These are phyloP conservation scores for Colletotrichum tanaceti DNA, from an alignment of 2,329 filamentous ascomycete species.

Conservation along the genomic window DNA sequence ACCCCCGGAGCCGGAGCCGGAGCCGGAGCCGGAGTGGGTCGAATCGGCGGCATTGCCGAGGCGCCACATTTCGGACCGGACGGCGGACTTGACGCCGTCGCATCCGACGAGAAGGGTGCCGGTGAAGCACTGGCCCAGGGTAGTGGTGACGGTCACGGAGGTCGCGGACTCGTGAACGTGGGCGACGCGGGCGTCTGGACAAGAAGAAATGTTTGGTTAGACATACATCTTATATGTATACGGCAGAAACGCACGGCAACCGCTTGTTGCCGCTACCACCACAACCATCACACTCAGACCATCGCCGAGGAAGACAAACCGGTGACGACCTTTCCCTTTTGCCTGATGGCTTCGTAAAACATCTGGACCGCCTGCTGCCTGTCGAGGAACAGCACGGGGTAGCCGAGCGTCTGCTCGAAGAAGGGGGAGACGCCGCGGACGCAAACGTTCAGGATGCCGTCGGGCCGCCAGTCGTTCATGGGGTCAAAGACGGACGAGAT, in stretches of 20 bases:
- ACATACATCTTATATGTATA: no score
- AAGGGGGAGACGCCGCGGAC: background rate
- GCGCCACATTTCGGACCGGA: slow-evolving; percentile 48
- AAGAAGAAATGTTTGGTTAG: no score
- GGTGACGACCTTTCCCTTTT: background rate
- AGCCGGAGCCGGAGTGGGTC: slow-evolving; percentile 43
- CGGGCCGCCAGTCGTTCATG: slow-evolving; percentile 9
- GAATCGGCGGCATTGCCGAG: slow-evolving; percentile 43
- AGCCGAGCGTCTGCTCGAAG: background rate
- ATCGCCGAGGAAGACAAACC: no score
- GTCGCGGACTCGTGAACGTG: no score
- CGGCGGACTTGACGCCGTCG: slow-evolving; percentile 55
- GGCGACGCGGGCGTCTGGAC: no score
- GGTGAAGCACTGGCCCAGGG: background rate
- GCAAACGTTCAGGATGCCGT: slow-evolving; percentile 27
- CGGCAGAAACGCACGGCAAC: no score
- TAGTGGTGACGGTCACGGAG: background rate
- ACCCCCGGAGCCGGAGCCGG: no score
- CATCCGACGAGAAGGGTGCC: slow-evolving; percentile 44
- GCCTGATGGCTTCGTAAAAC: background rate
- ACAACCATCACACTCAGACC: no score
- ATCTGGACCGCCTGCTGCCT: slow-evolving; percentile 2
- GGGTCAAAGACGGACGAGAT: slow-evolving; percentile 40
- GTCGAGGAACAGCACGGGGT: background rate
- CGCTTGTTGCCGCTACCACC: no score